Evolutionary conservation across 1,284 basidiomycete species (phyloP).

Genomic region (Phenoliferia sp.): DNA sequence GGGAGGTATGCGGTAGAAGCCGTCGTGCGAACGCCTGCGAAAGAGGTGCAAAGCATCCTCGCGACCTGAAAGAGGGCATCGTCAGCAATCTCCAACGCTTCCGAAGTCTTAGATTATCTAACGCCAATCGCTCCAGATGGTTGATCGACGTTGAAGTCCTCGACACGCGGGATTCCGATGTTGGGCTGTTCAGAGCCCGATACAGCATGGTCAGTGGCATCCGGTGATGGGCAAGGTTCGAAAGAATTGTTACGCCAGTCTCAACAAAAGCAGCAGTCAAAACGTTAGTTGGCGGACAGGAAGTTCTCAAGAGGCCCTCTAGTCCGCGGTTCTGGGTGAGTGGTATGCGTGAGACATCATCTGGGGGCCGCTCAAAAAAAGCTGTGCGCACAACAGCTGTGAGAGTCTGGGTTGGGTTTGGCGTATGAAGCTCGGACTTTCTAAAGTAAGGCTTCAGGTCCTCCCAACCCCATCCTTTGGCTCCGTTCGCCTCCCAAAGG

Average conservation of each 20-base stretch:
- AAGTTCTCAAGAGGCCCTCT: slow-evolving; percentile 35
- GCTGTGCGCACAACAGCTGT: slow-evolving; percentile 3
- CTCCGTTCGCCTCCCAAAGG: slow-evolving; percentile 44
- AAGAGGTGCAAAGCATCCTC: slow-evolving; percentile 3
- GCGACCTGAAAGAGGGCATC: neutral
- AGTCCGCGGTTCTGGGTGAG: slow-evolving; percentile 32
- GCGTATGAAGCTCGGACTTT: slow-evolving; percentile 15
- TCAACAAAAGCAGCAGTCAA: slow-evolving; percentile 5
- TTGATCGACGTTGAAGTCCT: slow-evolving; percentile 16
- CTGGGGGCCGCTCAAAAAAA: neutral
- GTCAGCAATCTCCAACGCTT: neutral
- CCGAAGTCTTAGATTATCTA: neutral
- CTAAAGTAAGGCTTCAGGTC: slow-evolving; percentile 40
- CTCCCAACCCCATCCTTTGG: slow-evolving; percentile 44
- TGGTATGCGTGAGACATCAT: neutral
- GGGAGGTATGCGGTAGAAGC: slow-evolving; percentile 22
- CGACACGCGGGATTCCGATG: slow-evolving; percentile 9
- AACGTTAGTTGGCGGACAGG: slow-evolving; percentile 18
- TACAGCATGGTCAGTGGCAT: neutral
- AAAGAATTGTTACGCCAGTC: slow-evolving; percentile 1
- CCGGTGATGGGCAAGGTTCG: neutral
- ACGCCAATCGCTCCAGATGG: slow-evolving; percentile 3
- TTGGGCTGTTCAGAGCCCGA: slow-evolving; percentile 1
- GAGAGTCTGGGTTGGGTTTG: slow-evolving; percentile 4
- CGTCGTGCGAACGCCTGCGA: slow-evolving; percentile 15